A percentile compares a stretch with the other conserved stretches of the same genome.
Conservation (phyloP, 2,329 filamentous ascomycete genomes). For the Dothistroma septosporum region DNA sequence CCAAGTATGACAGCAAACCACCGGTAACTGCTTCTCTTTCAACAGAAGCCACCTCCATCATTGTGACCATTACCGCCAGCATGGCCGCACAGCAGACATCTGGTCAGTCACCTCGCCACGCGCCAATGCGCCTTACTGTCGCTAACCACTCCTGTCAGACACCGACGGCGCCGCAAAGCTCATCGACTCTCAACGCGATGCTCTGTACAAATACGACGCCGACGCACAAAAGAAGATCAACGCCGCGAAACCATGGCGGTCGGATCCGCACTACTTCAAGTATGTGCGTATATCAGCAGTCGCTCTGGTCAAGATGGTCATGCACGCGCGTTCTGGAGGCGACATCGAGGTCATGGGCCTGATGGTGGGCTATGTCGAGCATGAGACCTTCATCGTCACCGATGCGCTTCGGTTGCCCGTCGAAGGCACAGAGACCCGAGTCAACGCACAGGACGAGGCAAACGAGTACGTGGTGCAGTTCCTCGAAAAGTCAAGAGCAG, state of each 20-base stretch:
- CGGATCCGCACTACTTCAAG: constrained; percentile 83
- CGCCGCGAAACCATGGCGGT: constrained; percentile 67
- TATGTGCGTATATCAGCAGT: constrained; percentile 88
- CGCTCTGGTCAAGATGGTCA: constrained; percentile 96
- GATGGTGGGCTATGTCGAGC: constrained; percentile 91
- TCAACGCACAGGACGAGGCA: constrained; percentile 92
- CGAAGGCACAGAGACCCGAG: constrained; percentile 95
- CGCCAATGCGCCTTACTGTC: not conserved
- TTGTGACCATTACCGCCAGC: not conserved
- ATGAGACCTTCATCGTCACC: constrained; percentile 83
- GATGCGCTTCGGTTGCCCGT: constrained; percentile 92
- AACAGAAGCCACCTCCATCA: not conserved
- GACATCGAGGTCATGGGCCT: constrained; percentile 93
- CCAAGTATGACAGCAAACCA: constrained; percentile 20
- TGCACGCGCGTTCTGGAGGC: constrained; percentile 95
- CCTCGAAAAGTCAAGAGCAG: constrained; percentile 67
- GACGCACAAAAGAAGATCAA: constrained; percentile 64
- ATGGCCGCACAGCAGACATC: constrained; percentile 54
- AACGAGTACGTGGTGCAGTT: constrained; percentile 97
- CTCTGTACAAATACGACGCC: constrained; percentile 79
- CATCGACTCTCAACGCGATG: constrained; percentile 81
- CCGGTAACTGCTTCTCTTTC: constrained; percentile 8
- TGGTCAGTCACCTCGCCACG: not conserved
- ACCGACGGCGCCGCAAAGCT: constrained; percentile 55
- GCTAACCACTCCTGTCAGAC: not conserved